Conservation (phyloP, 352 stramenopile species). For the Phytopythium boreale region DNA sequence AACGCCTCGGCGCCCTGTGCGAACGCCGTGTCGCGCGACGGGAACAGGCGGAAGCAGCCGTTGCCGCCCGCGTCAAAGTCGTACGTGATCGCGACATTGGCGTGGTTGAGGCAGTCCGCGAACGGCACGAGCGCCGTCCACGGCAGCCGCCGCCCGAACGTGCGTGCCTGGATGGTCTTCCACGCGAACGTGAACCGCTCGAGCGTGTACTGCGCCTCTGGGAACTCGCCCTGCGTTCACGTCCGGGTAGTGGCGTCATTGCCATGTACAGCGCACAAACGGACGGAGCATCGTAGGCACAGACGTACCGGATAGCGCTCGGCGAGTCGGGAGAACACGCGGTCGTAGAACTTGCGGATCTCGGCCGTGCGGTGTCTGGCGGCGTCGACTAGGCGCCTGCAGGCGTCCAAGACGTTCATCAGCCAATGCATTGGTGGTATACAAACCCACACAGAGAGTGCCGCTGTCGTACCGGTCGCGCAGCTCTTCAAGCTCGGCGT, state of each 20-base stretch:
- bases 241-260: neutral
- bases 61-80: slow-evolving; percentile 63
- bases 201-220: slow-evolving; percentile 47
- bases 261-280: neutral
- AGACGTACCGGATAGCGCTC: slow-evolving; percentile 42
- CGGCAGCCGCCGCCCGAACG: slow-evolving; percentile 87
- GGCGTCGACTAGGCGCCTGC: slow-evolving; percentile 42
- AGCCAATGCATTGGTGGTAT: neutral
- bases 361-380: slow-evolving; percentile 43
- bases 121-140: slow-evolving; percentile 91
- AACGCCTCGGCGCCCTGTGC: slow-evolving; percentile 74
- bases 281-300: neutral
- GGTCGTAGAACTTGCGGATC: slow-evolving; percentile 58
- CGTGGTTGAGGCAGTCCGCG: slow-evolving; percentile 91
- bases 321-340: slow-evolving; percentile 42
- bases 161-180: slow-evolving; percentile 89
- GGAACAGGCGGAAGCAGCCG: slow-evolving; percentile 64
- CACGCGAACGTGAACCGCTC: slow-evolving; percentile 81
- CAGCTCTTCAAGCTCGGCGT: slow-evolving; percentile 63
- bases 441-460: neutral
- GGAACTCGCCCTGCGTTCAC: slow-evolving; percentile 36
- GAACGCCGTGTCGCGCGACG: slow-evolving; percentile 58
- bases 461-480: slow-evolving; percentile 43
- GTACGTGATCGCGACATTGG: slow-evolving; percentile 89
- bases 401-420: neutral